Percentiles rank a stretch among this genome's conserved stretches.
These are phyloP conservation scores for Penicillium sclerotiorum DNA, from an alignment of 2,329 filamentous ascomycete genomes.

Conservation along the genomic window DNA sequence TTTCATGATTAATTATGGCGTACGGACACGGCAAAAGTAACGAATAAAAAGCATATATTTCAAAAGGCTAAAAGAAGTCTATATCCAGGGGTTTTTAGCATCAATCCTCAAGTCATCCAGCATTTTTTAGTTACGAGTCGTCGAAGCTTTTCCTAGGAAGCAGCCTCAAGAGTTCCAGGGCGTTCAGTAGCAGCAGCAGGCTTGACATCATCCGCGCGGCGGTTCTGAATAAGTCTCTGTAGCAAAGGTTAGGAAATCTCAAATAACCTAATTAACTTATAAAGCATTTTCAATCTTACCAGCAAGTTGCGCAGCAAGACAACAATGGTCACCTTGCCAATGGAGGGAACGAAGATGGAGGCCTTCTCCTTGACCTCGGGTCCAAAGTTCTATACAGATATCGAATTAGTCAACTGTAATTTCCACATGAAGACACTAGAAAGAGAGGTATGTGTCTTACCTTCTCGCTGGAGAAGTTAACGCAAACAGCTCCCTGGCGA, in stretches of 20 bases:
- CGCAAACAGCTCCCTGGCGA: slow-evolving; percentile 91
- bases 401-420: not conserved
- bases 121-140: slow-evolving; percentile 4
- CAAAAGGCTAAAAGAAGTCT: slow-evolving; percentile 20
- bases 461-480: slow-evolving; percentile 96
- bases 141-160: slow-evolving; percentile 17
- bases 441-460: slow-evolving; percentile 41
- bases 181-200: slow-evolving; percentile 45
- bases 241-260: slow-evolving; percentile 15
- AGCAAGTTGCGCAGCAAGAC: slow-evolving; percentile 86
- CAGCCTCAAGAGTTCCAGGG: slow-evolving; percentile 44
- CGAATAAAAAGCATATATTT: slow-evolving; percentile 4
- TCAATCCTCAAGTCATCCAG: slow-evolving; percentile 16
- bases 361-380: slow-evolving; percentile 91
- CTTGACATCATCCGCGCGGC: slow-evolving; percentile 41
- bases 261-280: not conserved
- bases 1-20: not conserved
- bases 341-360: slow-evolving; percentile 93
- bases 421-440: not conserved
- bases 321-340: slow-evolving; percentile 96
- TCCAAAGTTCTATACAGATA: slow-evolving; percentile 70
- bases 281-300: slow-evolving; percentile 55
- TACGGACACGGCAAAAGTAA: too few relatives aligned
- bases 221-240: slow-evolving; percentile 49
- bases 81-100: slow-evolving; percentile 19